Evolutionary conservation across 257 asterid genomes (phyloP), one percentile per base, ranked within the genome.

Genomic region (Fraxinus americana): DNA sequence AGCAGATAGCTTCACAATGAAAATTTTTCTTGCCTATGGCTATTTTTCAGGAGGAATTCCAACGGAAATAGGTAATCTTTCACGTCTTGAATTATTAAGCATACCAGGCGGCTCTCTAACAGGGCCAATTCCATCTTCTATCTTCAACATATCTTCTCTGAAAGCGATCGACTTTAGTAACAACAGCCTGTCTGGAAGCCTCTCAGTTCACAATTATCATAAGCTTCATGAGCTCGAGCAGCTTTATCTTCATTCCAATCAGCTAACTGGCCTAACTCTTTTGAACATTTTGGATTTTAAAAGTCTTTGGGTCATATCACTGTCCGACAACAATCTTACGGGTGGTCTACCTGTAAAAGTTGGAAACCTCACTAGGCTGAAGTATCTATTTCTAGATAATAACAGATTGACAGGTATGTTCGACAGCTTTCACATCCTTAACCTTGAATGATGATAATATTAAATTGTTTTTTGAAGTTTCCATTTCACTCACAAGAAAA

Each of bases 111-210:
- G 77, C 73, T 78, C 57, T 9, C 25, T 78, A 7, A 78, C 67
- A 0, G 77, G 81, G 77, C 7, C 19, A 52, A 27, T 71, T 63
- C 88, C 81, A 36, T 41, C 72, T 8, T 71, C 61, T 13, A 29
- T 78, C 72, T 78, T 78, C 73, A 78, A 78, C 72, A 71, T 78
- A 10, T 59, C 81, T 61, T 71, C 77, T 71, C 73, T 78, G 34
- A 78, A 71, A 57, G 14, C 14, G 29, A 39, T 78, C 12, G 81
- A 78, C 67, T 71, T 78, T 41, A 2, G 77, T 35, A 80, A 85
- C 81, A 85, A 85, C 72, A 86, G 86, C 77, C 80, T 90, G 3
- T 89, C 91, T 0, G 93, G 93, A 80, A 78, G 77, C 81, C 77
- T 89, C 43, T 85, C 91, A 0, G 10, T 35, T 52, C 8, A 10